Percentiles rank a stretch among this genome's conserved stretches.
These are phyloP conservation scores for Aureobasidium pullulans DNA, from an alignment of 2,329 filamentous ascomycete species.

Conservation along the genomic window DNA sequence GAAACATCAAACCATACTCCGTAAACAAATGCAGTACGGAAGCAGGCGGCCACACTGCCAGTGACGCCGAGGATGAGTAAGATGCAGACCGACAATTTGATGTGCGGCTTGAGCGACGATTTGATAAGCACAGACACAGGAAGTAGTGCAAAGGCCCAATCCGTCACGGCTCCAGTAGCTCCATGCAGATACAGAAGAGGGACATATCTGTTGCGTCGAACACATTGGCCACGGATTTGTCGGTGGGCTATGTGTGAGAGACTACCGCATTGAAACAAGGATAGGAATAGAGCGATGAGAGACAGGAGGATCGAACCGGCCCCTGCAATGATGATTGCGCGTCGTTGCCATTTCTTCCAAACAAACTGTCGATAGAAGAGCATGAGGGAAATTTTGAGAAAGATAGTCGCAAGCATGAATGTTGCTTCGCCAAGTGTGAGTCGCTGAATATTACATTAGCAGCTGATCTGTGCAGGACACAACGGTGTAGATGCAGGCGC, in stretches of 20 bases:
- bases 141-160: conserved; percentile 30
- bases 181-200: conserved; percentile 20
- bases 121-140: conserved; percentile 35
- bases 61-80: conserved; percentile 33
- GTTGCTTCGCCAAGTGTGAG: conserved; percentile 16
- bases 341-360: conserved; percentile 30
- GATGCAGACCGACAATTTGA: conserved; percentile 34
- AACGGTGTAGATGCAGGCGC: neutral
- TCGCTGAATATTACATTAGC: neutral
- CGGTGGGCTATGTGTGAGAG: conserved; percentile 19
- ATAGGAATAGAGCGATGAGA: conserved; percentile 27
- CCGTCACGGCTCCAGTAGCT: conserved; percentile 30
- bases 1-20: conserved; percentile 15
- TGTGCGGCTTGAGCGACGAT: conserved; percentile 32
- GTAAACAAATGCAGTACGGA: conserved; percentile 21
- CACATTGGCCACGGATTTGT: conserved; percentile 17
- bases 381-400: conserved; percentile 38
- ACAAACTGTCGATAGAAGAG: conserved; percentile 40
- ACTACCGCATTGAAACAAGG: conserved; percentile 29
- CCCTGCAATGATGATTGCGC: conserved; percentile 22
- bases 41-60: conserved; percentile 21
- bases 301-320: conserved; percentile 24
- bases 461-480: neutral
- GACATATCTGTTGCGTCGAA: conserved; percentile 19
- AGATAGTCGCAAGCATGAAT: conserved; percentile 34